phyloP scores from a whole-genome alignment of 2,329 filamentous ascomycete species.

The Botrytis tulipae region DNA sequence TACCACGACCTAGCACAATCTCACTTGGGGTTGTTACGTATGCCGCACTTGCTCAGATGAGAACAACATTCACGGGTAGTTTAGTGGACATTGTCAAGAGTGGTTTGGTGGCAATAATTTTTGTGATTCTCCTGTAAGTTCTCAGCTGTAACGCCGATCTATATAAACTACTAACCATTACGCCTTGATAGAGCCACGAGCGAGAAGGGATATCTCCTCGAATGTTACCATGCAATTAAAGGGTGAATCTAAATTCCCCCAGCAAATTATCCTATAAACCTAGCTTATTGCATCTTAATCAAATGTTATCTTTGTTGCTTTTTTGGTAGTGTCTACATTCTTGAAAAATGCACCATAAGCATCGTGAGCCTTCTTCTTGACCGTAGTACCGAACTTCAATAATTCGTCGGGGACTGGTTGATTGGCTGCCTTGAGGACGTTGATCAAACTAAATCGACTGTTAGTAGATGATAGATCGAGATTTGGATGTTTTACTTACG shows the following conservation, averaged over 20 bases:
- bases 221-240: conserved; percentile 49
- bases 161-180: conserved; percentile 21
- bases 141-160: background rate
- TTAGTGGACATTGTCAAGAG: conserved; percentile 45
- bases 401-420: conserved; percentile 88
- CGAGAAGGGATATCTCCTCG: conserved; percentile 54
- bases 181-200: conserved; percentile 47
- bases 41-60: conserved; percentile 41
- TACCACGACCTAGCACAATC: conserved; percentile 47
- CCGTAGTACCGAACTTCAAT: conserved; percentile 93
- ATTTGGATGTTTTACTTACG: conserved; percentile 58
- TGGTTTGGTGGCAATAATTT: conserved; percentile 50
- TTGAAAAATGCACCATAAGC: conserved; percentile 96
- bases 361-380: conserved; percentile 98
- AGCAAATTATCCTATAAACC: conserved; percentile 17
- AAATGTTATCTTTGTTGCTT: conserved; percentile 90
- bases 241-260: conserved; percentile 30
- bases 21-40: conserved; percentile 47
- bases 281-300: conserved; percentile 48
- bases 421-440: conserved; percentile 89
- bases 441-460: conserved; percentile 66
- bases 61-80: conserved; percentile 31
- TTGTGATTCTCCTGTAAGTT: conserved; percentile 59
- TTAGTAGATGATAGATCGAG: conserved; percentile 29
- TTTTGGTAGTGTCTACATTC: conserved; percentile 78